phyloP scores from a whole-genome alignment of 352 stramenopile species.

The Pythium oligandrum region DNA sequence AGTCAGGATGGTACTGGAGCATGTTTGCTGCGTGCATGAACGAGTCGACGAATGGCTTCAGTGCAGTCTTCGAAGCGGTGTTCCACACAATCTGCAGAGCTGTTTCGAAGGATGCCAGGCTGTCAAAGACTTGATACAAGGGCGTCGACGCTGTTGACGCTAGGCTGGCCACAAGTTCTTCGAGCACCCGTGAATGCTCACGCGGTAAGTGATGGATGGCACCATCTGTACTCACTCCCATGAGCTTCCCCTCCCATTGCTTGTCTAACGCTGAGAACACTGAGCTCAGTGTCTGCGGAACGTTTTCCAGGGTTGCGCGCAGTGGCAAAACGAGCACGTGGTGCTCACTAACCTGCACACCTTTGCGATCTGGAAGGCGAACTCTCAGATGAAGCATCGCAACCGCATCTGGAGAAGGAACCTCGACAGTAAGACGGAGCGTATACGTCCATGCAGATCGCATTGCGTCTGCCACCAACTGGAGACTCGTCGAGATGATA shows the following conservation, averaged over 20 bases:
- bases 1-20: background rate
- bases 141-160: too few relatives aligned
- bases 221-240: background rate
- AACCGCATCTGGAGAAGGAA: background rate
- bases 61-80: too few relatives aligned
- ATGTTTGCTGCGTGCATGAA: background rate
- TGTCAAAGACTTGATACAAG: too few relatives aligned
- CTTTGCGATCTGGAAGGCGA: slow-evolving; percentile 10
- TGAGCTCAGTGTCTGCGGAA: background rate
- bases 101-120: too few relatives aligned
- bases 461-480: slow-evolving; percentile 5
- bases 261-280: background rate
- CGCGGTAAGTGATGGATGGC: background rate
- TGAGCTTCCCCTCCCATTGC: background rate
- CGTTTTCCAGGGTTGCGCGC: background rate
- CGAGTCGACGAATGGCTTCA: too few relatives aligned
- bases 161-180: too few relatives aligned
- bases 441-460: slow-evolving; percentile 10
- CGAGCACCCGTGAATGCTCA: background rate
- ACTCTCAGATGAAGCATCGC: slow-evolving; percentile 19
- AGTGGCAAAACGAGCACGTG: slow-evolving; percentile 26
- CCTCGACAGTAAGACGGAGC: slow-evolving; percentile 4
- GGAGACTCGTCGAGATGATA: slow-evolving; percentile 7
- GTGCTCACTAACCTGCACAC: slow-evolving; percentile 15
- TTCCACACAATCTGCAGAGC: too few relatives aligned